Percentiles rank a stretch among this genome's conserved stretches.
Evolutionary conservation across 495 filamentous ascomycete species (phyloP).

Genomic region (Lasiosphaeriaceae sp.): DNA sequence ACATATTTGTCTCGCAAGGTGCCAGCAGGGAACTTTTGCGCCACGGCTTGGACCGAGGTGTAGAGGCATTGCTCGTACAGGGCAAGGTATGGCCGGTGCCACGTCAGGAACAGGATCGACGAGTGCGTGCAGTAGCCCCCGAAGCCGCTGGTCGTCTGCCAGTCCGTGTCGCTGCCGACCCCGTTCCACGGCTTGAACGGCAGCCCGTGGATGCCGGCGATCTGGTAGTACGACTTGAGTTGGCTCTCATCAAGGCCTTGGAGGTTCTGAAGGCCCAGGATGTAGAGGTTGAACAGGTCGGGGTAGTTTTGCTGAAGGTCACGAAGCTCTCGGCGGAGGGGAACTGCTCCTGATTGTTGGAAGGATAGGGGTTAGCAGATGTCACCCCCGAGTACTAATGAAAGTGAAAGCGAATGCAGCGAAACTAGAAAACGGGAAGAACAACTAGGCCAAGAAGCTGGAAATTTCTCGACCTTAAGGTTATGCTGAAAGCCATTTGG

Average conservation of each 20-base stretch:
- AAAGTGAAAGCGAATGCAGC: background rate
- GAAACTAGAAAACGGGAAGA: too few species aligned
- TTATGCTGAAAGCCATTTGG: too few species aligned
- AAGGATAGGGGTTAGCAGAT: background rate
- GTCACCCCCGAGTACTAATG: background rate
- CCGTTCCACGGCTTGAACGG: slow-evolving; percentile 42
- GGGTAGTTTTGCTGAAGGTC: slow-evolving; percentile 29
- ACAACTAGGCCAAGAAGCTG: too few species aligned
- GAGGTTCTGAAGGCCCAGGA: slow-evolving; percentile 24
- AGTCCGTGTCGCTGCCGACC: slow-evolving; percentile 19
- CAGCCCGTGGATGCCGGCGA: slow-evolving; percentile 43
- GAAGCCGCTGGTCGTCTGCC: slow-evolving; percentile 27
- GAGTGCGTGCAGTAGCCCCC: slow-evolving; percentile 63
- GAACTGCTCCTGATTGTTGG: slow-evolving; percentile 18
- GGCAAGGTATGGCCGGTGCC: slow-evolving; percentile 67
- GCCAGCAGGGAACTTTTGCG: slow-evolving; percentile 38
- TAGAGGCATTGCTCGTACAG: slow-evolving; percentile 56
- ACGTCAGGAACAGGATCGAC: slow-evolving; percentile 61
- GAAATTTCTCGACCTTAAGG: too few species aligned
- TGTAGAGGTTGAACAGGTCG: slow-evolving; percentile 29
- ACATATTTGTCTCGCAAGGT: slow-evolving; percentile 42
- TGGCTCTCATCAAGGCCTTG: slow-evolving; percentile 16
- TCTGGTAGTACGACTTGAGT: slow-evolving; percentile 33
- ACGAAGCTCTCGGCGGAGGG: slow-evolving; percentile 26
- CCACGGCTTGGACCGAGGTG: slow-evolving; percentile 47